Evolutionary conservation across 2,329 filamentous ascomycete species (phyloP).

Genomic region (Penicillium olsonii): DNA sequence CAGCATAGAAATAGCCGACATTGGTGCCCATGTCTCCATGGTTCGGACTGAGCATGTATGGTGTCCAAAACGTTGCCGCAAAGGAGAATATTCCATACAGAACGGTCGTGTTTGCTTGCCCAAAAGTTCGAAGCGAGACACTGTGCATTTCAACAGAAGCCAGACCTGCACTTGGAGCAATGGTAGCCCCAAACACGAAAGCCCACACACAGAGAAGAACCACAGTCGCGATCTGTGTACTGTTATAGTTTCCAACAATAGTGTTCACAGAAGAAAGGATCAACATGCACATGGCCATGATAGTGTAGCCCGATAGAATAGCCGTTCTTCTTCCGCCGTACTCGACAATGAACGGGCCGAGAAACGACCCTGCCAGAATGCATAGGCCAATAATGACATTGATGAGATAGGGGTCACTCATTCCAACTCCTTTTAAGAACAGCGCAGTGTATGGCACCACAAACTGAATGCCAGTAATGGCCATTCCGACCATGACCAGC

Average conservation of each 20-base stretch:
- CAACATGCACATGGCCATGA: conserved; percentile 25
- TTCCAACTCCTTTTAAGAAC: conserved; percentile 20
- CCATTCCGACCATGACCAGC: conserved; percentile 27
- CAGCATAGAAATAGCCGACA: conserved; percentile 34
- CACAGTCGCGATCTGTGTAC: conserved; percentile 18
- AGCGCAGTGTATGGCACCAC: conserved; percentile 14
- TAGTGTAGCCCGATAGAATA: conserved; percentile 19
- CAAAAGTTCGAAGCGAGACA: conserved; percentile 26
- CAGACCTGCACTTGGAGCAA: conserved; percentile 21
- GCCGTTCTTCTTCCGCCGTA: conserved; percentile 23
- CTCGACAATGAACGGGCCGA: conserved; percentile 20
- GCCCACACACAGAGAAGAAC: conserved; percentile 28
- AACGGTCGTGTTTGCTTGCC: conserved; percentile 25
- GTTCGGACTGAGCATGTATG: conserved; percentile 23
- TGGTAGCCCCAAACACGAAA: conserved; percentile 26
- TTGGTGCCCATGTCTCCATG: conserved; percentile 29
- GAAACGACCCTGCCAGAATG: conserved; percentile 15
- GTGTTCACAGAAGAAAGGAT: conserved; percentile 22
- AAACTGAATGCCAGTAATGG: conserved; percentile 27
- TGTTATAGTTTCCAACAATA: conserved; percentile 10
- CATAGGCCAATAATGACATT: conserved; percentile 19
- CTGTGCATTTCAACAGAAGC: conserved; percentile 27
- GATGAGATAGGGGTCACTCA: conserved; percentile 22
- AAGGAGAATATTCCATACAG: conserved; percentile 25
- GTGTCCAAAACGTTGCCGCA: conserved; percentile 22